phyloP scores from a whole-genome alignment of 306 rosid species.

The Dryas octopetala region DNA sequence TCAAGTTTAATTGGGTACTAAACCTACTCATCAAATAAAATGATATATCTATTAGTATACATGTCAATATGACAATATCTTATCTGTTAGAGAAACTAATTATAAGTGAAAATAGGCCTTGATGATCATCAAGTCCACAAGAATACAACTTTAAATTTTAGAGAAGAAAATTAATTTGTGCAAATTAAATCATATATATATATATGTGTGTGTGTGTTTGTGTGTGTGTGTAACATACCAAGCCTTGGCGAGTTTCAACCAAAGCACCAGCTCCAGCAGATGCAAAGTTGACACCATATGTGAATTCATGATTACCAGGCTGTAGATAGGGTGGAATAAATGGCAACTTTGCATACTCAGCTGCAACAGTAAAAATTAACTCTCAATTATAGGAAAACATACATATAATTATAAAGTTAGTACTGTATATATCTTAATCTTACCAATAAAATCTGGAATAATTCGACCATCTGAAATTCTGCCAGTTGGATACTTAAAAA shows the following conservation, averaged over 20 bases:
- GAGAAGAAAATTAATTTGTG: background rate
- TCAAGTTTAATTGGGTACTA: no score
- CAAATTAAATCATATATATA: background rate
- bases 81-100: no score
- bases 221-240: constrained; percentile 7
- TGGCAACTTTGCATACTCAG: constrained; percentile 40
- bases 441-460: no score
- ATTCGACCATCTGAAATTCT: no score
- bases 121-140: no score
- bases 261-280: constrained; percentile 46
- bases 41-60: no score
- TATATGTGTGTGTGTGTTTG: no score
- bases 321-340: constrained; percentile 39
- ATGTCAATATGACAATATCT: no score
- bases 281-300: constrained; percentile 41
- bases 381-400: background rate
- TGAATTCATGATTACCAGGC: constrained; percentile 17
- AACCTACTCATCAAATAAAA: no score
- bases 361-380: constrained; percentile 20
- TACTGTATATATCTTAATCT: background rate
- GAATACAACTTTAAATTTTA: background rate
- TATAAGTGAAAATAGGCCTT: no score
- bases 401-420: no score
- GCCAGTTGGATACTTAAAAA: no score
- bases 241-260: constrained; percentile 9